phyloP scores from a whole-genome alignment of 1,284 basidiomycete genomes.

The Cutaneotrichosporon cavernicola region DNA sequence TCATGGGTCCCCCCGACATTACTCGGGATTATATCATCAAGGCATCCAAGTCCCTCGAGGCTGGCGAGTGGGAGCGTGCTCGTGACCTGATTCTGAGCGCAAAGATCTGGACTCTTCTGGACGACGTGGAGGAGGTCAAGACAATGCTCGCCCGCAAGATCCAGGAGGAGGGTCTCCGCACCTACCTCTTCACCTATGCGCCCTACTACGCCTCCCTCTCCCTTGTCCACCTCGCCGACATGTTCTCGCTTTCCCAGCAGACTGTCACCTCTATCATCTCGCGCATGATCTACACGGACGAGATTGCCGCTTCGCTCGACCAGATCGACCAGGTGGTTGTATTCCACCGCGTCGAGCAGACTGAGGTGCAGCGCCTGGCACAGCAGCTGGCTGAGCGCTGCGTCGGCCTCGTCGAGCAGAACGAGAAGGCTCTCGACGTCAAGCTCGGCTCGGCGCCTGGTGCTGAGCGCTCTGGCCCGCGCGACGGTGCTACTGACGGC shows the following conservation, averaged over 20 bases:
- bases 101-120: constrained; percentile 98
- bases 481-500: constrained; percentile 37
- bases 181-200: constrained; percentile 98
- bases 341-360: constrained; percentile 84
- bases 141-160: constrained; percentile 91
- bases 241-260: constrained; percentile 77
- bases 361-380: constrained; percentile 84
- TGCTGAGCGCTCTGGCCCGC: constrained; percentile 57
- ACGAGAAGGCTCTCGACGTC: constrained; percentile 87
- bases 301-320: constrained; percentile 89
- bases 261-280: constrained; percentile 88
- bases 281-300: constrained; percentile 99
- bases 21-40: constrained; percentile 99
- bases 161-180: constrained; percentile 94
- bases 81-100: constrained; percentile 89
- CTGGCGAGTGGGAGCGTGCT: constrained; percentile 95
- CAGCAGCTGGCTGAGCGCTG: constrained; percentile 86
- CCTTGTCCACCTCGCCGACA: constrained; percentile 77
- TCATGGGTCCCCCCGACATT: constrained; percentile 97
- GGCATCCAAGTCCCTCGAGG: constrained; percentile 92
- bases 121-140: constrained; percentile 81
- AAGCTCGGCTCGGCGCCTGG: constrained; percentile 75
- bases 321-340: constrained; percentile 81
- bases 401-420: constrained; percentile 84
- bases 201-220: constrained; percentile 91